Evolutionary conservation across 306 rosid genomes (phyloP).

Genomic region (Citrullus mucosospermus): DNA sequence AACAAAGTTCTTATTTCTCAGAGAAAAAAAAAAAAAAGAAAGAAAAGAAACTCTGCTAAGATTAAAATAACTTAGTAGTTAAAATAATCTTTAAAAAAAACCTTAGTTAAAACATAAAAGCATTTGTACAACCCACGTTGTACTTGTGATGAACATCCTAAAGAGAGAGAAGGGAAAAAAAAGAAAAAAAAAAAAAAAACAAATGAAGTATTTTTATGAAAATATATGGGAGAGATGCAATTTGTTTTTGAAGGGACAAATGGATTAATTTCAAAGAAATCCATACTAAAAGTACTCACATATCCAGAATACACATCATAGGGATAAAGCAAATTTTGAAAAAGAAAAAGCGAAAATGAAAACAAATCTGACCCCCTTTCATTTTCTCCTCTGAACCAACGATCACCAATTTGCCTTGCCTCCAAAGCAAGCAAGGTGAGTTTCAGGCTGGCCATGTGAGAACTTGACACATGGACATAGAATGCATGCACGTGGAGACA

Average conservation of each 20-base stretch:
- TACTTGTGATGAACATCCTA: not conserved
- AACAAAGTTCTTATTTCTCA: not conserved
- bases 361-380: not conserved
- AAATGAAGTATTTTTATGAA: not conserved
- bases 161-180: not conserved
- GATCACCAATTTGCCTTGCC: not conserved
- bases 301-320: not conserved
- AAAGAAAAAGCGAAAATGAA: not conserved
- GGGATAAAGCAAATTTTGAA: not conserved
- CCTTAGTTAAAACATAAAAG: not conserved
- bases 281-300: not conserved
- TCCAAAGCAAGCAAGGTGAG: not conserved
- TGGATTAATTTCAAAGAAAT: not conserved
- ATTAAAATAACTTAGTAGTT: not conserved
- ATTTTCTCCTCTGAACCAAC: not conserved
- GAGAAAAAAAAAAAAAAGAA: no score
- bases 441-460: not conserved
- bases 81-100: no score
- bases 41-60: no score
- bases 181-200: not conserved
- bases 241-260: not conserved
- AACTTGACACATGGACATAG: not conserved
- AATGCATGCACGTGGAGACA: not conserved
- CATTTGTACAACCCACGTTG: not conserved
- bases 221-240: not conserved